Conservation (phyloP, 306 rosid genomes). For the Acacia acuminata region DNA sequence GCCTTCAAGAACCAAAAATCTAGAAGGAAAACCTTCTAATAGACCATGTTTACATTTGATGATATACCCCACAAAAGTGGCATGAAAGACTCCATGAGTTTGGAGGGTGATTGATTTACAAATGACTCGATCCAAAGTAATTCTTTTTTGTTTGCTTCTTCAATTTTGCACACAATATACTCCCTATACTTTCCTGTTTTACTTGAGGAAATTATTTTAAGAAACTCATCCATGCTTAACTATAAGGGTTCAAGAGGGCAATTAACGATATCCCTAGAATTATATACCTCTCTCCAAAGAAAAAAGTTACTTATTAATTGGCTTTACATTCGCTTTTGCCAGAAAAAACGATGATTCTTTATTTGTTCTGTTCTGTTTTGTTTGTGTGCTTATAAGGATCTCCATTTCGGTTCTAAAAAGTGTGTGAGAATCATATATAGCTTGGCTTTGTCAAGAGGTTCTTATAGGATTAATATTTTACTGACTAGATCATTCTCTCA, state of each 20-base stretch:
- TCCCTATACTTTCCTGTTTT: neutral
- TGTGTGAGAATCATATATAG: too few species aligned
- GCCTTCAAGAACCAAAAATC: too few species aligned
- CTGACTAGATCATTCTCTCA: slow-evolving; percentile 7
- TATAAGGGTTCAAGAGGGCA: neutral
- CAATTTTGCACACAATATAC: neutral
- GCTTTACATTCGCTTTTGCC: neutral
- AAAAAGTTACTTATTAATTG: neutral
- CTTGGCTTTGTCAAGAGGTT: neutral
- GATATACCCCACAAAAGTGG: too few species aligned
- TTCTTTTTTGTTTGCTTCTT: neutral
- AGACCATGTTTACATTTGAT: too few species aligned
- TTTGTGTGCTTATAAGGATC: neutral
- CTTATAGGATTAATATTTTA: slow-evolving; percentile 33
- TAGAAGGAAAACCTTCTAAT: too few species aligned
- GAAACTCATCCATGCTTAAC: neutral
- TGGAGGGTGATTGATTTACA: too few species aligned
- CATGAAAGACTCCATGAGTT: too few species aligned
- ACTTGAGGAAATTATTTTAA: neutral
- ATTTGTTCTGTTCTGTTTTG: neutral
- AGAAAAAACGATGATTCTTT: neutral
- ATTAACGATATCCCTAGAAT: neutral
- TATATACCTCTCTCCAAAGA: neutral
- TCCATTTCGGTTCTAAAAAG: neutral
- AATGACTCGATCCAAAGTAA: neutral